Percentiles rank a stretch among this genome's conserved stretches.
Evolutionary conservation across 2,329 filamentous ascomycete species (phyloP).

Genomic region (Diplodia scrobiculata): DNA sequence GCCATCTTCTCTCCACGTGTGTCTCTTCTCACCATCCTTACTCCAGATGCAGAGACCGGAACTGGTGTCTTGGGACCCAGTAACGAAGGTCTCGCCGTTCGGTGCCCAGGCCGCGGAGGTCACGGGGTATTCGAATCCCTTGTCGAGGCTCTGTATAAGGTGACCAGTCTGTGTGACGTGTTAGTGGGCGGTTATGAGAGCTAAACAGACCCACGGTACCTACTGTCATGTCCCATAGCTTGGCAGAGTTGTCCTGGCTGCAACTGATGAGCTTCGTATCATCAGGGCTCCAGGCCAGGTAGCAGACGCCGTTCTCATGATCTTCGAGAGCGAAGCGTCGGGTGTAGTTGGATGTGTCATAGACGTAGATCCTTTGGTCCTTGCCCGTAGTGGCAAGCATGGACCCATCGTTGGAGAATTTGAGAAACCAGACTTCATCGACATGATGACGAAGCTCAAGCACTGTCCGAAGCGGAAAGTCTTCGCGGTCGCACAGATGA

Average conservation of each 20-base stretch:
- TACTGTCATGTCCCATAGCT: slow-evolving; percentile 67
- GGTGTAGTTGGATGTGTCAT: slow-evolving; percentile 72
- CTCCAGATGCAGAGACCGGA: slow-evolving; percentile 58
- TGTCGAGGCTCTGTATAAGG: slow-evolving; percentile 62
- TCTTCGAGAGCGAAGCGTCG: slow-evolving; percentile 64
- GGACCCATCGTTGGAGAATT: slow-evolving; percentile 84
- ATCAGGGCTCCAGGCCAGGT: slow-evolving; percentile 89
- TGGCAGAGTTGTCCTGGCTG: slow-evolving; percentile 68
- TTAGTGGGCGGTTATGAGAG: not conserved
- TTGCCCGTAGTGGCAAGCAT: slow-evolving; percentile 80
- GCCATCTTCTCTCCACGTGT: slow-evolving; percentile 65
- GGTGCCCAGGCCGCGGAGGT: slow-evolving; percentile 88
- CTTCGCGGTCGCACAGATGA: slow-evolving; percentile 75
- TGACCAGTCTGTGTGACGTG: slow-evolving; percentile 44
- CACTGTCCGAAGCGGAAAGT: slow-evolving; percentile 75
- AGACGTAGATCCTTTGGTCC: slow-evolving; percentile 75
- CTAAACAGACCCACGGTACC: slow-evolving; percentile 5
- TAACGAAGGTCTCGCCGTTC: slow-evolving; percentile 75
- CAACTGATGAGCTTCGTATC: slow-evolving; percentile 84
- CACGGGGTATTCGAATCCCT: slow-evolving; percentile 74
- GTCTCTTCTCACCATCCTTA: slow-evolving; percentile 61
- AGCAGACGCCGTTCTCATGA: slow-evolving; percentile 75
- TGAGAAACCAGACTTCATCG: slow-evolving; percentile 88
- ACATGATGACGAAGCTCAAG: slow-evolving; percentile 71
- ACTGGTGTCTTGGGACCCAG: slow-evolving; percentile 54